Conservation (phyloP, 257 asterid species). For the Sherardia arvensis region DNA sequence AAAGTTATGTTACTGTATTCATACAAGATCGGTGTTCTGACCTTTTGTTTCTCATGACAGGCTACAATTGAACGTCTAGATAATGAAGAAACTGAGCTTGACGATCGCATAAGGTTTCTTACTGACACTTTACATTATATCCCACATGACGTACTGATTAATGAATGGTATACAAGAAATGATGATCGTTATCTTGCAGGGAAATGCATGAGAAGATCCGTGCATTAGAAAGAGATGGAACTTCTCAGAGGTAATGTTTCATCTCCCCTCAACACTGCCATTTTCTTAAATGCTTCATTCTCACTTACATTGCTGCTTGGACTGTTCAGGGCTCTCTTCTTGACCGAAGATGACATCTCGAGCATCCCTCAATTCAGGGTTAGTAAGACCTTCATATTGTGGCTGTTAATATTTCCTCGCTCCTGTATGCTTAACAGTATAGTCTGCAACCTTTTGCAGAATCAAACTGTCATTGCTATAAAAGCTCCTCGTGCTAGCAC, state of each 20-base stretch:
- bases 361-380: conserved; percentile 57
- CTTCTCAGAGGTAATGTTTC: conserved; percentile 42
- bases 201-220: conserved; percentile 44
- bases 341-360: conserved; percentile 60
- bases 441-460: conserved; percentile 29
- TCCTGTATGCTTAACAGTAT: conserved; percentile 7
- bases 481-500: conserved; percentile 78
- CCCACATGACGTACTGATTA: background rate
- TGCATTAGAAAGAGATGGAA: conserved; percentile 33
- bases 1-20: background rate
- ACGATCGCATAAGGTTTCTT: conserved; percentile 59
- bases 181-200: conserved; percentile 35
- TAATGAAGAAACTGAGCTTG: conserved; percentile 51
- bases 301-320: conserved; percentile 11
- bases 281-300: conserved; percentile 5
- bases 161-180: conserved; percentile 3
- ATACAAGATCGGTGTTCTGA: background rate
- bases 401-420: conserved; percentile 8
- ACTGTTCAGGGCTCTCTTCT: conserved; percentile 50
- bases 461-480: conserved; percentile 48
- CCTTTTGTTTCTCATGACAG: conserved; percentile 29
- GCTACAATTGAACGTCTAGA: conserved; percentile 40
- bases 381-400: conserved; percentile 30
- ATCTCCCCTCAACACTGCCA: conserved; percentile 7
- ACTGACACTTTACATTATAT: background rate